phyloP scores from a whole-genome alignment of 768 basidiomycete genomes.

The Gautieria morchelliformis region DNA sequence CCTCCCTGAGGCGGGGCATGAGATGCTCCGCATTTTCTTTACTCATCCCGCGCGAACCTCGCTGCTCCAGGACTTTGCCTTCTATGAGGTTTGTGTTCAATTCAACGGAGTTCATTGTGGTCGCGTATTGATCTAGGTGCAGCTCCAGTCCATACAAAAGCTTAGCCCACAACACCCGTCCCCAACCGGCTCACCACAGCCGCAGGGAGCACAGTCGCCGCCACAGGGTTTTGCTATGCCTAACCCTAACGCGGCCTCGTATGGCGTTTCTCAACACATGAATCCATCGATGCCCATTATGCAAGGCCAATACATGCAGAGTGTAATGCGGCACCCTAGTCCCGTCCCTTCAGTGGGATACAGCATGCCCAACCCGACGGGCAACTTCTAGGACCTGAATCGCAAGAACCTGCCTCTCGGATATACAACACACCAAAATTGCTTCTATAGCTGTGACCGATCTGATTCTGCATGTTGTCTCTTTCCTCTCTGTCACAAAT shows the following conservation, averaged over 20 bases:
- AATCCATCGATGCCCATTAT: slow-evolving; percentile 43
- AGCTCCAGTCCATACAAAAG: slow-evolving; percentile 87
- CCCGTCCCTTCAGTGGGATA: slow-evolving; percentile 27
- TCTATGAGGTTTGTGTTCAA: slow-evolving; percentile 60
- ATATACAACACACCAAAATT: background rate
- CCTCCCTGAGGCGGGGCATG: slow-evolving; percentile 89
- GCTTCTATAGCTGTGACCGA: background rate
- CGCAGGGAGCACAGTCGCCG: slow-evolving; percentile 19
- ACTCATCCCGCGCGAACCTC: slow-evolving; percentile 90
- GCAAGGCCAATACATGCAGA: slow-evolving; percentile 72
- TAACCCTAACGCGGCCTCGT: slow-evolving; percentile 46
- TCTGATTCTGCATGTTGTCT: background rate
- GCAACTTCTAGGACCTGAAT: background rate
- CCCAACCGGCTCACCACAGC: slow-evolving; percentile 29
- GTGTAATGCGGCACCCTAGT: slow-evolving; percentile 67
- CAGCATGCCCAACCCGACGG: background rate
- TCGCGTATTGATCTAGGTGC: slow-evolving; percentile 7
- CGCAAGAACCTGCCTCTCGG: background rate
- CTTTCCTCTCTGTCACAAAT: background rate
- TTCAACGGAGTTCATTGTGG: background rate
- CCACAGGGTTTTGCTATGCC: slow-evolving; percentile 40
- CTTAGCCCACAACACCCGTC: slow-evolving; percentile 26
- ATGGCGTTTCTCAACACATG: slow-evolving; percentile 30
- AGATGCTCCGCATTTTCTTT: slow-evolving; percentile 93
- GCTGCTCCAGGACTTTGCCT: slow-evolving; percentile 86